Percentiles rank a stretch among this genome's conserved stretches.
phyloP scores from a whole-genome alignment of 2,329 filamentous ascomycete species.

The Alternaria gansuensis region DNA sequence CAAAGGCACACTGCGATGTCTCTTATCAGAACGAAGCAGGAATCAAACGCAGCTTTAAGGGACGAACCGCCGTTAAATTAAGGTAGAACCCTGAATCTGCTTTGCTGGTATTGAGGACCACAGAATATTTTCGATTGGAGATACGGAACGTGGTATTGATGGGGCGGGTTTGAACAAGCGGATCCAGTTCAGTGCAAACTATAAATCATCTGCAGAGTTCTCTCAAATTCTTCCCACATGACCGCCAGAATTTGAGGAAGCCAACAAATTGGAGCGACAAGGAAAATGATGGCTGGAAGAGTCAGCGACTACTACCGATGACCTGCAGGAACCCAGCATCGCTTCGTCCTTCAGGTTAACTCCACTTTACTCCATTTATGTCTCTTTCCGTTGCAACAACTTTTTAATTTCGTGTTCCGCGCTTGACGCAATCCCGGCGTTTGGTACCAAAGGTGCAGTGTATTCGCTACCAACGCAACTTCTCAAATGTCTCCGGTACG shows the following conservation, averaged over 20 bases:
- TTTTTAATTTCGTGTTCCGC: neutral
- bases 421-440: neutral
- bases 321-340: neutral
- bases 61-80: too few species aligned
- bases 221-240: too few species aligned
- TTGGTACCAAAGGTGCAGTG: neutral
- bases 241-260: too few species aligned
- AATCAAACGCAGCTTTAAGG: too few species aligned
- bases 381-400: neutral
- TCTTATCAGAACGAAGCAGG: too few species aligned
- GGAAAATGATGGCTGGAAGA: neutral
- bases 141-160: neutral
- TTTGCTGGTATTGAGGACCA: neutral
- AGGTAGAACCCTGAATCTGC: too few species aligned
- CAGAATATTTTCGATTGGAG: neutral
- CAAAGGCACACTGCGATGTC: too few species aligned
- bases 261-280: neutral
- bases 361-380: neutral
- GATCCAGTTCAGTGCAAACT: too few species aligned
- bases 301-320: neutral
- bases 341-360: neutral
- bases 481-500: too few species aligned
- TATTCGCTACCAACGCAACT: neutral
- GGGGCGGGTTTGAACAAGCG: too few species aligned
- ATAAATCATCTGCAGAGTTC: too few species aligned